These are phyloP conservation scores for Silene latifolia DNA, from an alignment of 148 eudicot species.

Conservation along the genomic window DNA sequence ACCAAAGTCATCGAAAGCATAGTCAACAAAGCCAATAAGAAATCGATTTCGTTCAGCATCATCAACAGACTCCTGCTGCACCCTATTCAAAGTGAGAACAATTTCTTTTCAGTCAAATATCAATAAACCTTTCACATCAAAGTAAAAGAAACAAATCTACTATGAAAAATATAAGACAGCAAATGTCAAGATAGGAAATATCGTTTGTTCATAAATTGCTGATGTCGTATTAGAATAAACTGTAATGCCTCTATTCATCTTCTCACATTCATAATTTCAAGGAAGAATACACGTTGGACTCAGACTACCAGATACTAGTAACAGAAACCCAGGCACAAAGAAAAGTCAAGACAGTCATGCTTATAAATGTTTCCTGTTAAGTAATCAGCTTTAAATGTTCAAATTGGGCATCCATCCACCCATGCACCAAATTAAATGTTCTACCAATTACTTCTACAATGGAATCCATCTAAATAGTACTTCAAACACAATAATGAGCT, in stretches of 20 bases:
- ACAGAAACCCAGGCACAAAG: neutral
- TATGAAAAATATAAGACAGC: neutral
- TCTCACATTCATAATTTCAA: neutral
- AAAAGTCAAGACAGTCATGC: neutral
- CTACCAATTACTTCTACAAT: neutral
- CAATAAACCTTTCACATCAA: neutral
- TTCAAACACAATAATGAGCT: slow-evolving; percentile 26
- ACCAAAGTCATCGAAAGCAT: slow-evolving; percentile 96
- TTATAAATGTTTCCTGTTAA: neutral
- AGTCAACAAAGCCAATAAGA: slow-evolving; percentile 84
- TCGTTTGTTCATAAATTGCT: neutral
- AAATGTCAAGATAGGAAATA: slow-evolving; percentile 2
- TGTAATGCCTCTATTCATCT: neutral
- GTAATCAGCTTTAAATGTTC: neutral
- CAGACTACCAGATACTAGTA: neutral
- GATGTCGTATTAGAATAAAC: too few relatives aligned
- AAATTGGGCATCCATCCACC: neutral
- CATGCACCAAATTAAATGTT: neutral
- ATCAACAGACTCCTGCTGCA: slow-evolving; percentile 98
- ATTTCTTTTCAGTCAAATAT: neutral
- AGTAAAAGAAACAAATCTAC: neutral
- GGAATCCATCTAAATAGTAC: slow-evolving; percentile 9
- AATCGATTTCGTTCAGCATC: slow-evolving; percentile 85
- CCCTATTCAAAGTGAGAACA: slow-evolving; percentile 39
- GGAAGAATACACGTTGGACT: neutral